Evolutionary conservation across 306 rosid species (phyloP).

Genomic region (Oxytropis ochrocephala): DNA sequence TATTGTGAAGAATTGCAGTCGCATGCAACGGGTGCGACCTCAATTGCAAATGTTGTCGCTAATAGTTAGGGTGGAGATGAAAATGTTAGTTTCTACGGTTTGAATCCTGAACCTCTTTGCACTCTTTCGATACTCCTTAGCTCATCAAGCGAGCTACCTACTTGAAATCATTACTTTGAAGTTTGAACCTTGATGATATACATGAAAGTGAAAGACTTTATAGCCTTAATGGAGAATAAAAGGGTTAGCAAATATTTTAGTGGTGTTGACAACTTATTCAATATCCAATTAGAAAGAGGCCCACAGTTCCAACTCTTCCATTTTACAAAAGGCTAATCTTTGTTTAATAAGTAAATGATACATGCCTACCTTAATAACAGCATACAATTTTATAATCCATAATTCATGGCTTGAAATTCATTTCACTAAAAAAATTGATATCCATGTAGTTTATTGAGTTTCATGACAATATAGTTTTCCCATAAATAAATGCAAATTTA

Average conservation of each 20-base stretch:
- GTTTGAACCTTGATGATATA: constrained; percentile 10
- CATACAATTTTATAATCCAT: background rate
- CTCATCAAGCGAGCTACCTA: no score
- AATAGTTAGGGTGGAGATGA: no score
- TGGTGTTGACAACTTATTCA: constrained; percentile 33
- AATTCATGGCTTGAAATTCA: background rate
- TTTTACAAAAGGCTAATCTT: background rate
- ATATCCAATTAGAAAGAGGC: constrained; percentile 22
- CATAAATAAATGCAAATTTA: background rate
- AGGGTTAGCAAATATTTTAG: constrained; percentile 8
- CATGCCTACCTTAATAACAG: constrained; percentile 5
- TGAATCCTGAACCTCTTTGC: no score
- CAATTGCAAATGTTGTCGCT: no score
- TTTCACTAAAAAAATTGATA: background rate
- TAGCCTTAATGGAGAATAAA: constrained; percentile 17
- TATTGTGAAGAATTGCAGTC: no score
- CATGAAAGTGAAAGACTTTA: constrained; percentile 23
- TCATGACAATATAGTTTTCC: background rate
- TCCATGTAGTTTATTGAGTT: background rate
- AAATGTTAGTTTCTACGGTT: no score
- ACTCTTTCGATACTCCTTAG: no score
- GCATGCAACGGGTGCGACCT: no score
- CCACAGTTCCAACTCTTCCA: constrained; percentile 23
- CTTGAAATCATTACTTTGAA: background rate
- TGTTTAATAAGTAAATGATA: constrained; percentile 14